Percentiles rank a stretch among this genome's conserved stretches.
These are phyloP conservation scores for Gamarada debralockiae DNA, from an alignment of 495 filamentous ascomycete genomes.

Conservation along the genomic window DNA sequence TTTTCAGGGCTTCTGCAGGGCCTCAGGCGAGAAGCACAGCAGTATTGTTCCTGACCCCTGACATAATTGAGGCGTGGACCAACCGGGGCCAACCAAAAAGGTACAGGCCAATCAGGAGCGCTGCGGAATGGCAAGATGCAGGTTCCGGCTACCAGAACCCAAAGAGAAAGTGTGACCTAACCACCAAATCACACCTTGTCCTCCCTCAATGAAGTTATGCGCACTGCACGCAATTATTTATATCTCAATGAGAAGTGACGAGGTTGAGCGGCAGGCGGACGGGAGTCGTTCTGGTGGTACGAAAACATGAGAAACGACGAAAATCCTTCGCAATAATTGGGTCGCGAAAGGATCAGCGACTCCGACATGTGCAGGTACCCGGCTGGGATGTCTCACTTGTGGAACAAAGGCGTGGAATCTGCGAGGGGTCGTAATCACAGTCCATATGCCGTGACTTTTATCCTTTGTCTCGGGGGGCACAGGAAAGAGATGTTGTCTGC, in stretches of 20 bases:
- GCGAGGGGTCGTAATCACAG: not conserved
- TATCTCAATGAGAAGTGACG: conserved; percentile 1
- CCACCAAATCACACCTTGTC: too few species aligned
- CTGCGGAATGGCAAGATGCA: conserved; percentile 6
- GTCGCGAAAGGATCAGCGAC: not conserved
- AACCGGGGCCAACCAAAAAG: too few species aligned
- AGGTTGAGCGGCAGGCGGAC: conserved; percentile 8
- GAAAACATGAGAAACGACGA: too few species aligned
- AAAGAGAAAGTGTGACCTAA: not conserved
- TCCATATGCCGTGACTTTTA: not conserved
- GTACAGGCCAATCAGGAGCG: conserved; percentile 1
- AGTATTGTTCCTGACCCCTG: conserved; percentile 12
- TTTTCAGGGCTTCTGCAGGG: not conserved
- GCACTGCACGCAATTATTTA: not conserved
- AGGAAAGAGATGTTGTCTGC: not conserved
- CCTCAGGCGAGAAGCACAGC: not conserved
- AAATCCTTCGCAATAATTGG: too few species aligned
- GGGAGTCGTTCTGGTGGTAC: not conserved
- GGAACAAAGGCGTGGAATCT: not conserved
- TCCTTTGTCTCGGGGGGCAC: not conserved
- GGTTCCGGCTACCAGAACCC: too few species aligned
- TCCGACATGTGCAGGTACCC: conserved; percentile 20
- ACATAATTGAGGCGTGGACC: conserved; percentile 5
- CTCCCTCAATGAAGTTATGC: conserved; percentile 7
- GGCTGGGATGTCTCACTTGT: conserved; percentile 13